Percentiles rank a stretch among this genome's conserved stretches.
Evolutionary conservation across 768 basidiomycete genomes (phyloP).

Genomic region (Termitomyces sp.): DNA sequence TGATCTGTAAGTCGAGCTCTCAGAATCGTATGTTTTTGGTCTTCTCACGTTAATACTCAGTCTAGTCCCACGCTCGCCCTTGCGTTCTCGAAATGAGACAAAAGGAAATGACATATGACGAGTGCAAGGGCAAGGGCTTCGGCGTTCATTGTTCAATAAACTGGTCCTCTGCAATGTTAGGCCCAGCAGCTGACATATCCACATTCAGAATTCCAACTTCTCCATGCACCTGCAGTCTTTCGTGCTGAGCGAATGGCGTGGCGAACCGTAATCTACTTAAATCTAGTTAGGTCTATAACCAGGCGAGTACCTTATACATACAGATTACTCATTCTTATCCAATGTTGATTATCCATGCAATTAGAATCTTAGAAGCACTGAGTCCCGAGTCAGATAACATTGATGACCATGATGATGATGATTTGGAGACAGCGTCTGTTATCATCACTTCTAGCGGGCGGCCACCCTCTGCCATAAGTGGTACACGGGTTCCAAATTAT

Average conservation of each 20-base stretch:
- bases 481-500: conserved; percentile 49
- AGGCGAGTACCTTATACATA: conserved; percentile 36
- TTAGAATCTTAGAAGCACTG: conserved; percentile 69
- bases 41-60: conserved; percentile 10
- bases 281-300: conserved; percentile 77
- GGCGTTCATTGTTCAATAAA: background rate
- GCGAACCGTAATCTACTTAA: conserved; percentile 85
- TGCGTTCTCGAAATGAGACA: background rate
- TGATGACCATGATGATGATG: conserved; percentile 58
- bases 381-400: conserved; percentile 54
- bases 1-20: conserved; percentile 7
- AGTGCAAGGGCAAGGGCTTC: background rate
- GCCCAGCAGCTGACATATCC: conserved; percentile 4
- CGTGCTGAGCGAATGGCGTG: conserved; percentile 77
- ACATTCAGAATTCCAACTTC: conserved; percentile 70
- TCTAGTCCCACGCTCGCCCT: conserved; percentile 12
- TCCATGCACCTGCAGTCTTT: conserved; percentile 74
- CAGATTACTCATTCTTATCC: conserved; percentile 7
- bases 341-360: conserved; percentile 11
- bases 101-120: background rate
- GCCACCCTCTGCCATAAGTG: conserved; percentile 44
- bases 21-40: conserved; percentile 4
- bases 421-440: conserved; percentile 42
- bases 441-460: conserved; percentile 46
- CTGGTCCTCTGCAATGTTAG: background rate